Conservation (phyloP, 345 rosid genomes). For the Dipteronia dyeriana region DNA sequence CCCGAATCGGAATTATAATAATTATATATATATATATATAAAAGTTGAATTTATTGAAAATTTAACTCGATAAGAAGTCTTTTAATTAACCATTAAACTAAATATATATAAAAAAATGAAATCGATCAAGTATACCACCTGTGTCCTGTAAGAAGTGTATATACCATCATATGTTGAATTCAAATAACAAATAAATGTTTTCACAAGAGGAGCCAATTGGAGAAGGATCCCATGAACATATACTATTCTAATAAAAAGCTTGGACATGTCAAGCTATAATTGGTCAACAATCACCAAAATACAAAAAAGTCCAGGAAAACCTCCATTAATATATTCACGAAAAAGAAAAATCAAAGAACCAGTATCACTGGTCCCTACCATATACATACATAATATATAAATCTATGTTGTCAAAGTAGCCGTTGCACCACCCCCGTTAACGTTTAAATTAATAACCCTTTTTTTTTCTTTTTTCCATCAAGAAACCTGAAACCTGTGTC, state of each 20-base stretch:
- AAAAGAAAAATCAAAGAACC: background rate
- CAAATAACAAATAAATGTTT: background rate
- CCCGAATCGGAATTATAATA: too few relatives aligned
- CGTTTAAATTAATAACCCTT: conserved; percentile 25
- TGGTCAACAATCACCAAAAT: background rate
- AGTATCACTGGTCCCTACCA: conserved; percentile 11
- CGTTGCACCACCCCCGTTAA: conserved; percentile 54
- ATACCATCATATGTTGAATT: background rate
- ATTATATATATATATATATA: too few relatives aligned
- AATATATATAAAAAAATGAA: too few relatives aligned
- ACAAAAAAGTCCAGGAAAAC: background rate
- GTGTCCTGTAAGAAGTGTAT: too few relatives aligned
- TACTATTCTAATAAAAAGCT: background rate
- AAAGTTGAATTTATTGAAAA: too few relatives aligned
- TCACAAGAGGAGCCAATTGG: background rate
- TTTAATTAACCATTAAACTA: too few relatives aligned
- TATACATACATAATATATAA: background rate
- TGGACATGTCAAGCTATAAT: background rate
- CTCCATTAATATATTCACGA: background rate
- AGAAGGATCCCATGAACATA: background rate
- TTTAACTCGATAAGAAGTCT: too few relatives aligned
- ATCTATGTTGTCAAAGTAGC: conserved; percentile 56
- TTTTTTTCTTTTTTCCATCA: conserved; percentile 20
- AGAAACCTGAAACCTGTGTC: conserved; percentile 48
- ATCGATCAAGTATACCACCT: background rate